phyloP scores from a whole-genome alignment of 306 rosid genomes.

The Quercus variabilis region DNA sequence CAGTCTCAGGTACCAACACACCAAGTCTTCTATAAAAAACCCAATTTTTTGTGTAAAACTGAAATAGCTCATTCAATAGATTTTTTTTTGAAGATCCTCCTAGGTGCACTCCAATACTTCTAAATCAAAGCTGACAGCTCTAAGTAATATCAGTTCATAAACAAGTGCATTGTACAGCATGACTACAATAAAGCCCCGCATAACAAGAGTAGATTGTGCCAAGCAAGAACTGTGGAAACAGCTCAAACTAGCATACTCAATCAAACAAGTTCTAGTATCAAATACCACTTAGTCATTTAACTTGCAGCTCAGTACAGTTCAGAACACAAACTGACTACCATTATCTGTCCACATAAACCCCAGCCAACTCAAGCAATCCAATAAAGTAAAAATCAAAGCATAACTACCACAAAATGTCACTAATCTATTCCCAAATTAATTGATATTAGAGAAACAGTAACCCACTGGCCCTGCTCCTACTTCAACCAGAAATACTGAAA shows the following conservation, averaged over 20 bases:
- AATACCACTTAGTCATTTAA: not conserved
- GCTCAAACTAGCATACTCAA: not conserved
- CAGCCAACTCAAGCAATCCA: not conserved
- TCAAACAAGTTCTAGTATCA: not conserved
- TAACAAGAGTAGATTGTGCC: not conserved
- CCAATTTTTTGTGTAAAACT: not conserved
- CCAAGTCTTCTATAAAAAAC: no score
- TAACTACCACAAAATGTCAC: not conserved
- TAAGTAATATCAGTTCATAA: not conserved
- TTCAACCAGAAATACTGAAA: not conserved
- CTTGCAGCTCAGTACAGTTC: not conserved
- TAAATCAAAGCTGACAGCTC: not conserved
- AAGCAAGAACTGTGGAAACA: not conserved
- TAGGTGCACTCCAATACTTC: not conserved
- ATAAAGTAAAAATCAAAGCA: not conserved
- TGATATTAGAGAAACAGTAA: not conserved
- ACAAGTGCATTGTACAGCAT: not conserved
- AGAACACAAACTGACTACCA: not conserved
- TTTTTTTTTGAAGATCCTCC: conserved; percentile 1
- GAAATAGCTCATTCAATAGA: not conserved
- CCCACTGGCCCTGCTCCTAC: not conserved
- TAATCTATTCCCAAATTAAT: not conserved
- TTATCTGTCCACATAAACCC: not conserved
- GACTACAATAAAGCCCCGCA: not conserved
- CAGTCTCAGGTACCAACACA: not conserved